These are phyloP conservation scores for Backusella mclennaniae DNA, from an alignment of 192 early-diverging fungal species.

Conservation along the genomic window DNA sequence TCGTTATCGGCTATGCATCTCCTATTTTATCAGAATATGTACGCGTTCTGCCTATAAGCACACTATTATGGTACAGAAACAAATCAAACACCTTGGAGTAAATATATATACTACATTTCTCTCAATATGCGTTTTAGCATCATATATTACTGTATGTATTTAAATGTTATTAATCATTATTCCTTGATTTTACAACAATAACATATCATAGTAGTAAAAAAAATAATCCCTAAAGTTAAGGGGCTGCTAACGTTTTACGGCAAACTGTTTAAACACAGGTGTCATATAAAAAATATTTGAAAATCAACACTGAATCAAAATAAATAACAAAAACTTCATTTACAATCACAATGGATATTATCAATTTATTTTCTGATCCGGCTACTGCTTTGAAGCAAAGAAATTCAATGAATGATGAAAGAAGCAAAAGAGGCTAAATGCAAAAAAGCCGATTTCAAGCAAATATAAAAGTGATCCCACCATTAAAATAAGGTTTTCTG, in stretches of 20 bases:
- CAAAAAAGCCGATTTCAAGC: not conserved
- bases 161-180: too few species aligned
- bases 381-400: not conserved
- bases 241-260: not conserved
- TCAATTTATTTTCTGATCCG: not conserved
- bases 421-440: not conserved
- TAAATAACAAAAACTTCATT: not conserved
- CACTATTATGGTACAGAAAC: not conserved
- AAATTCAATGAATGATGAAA: not conserved
- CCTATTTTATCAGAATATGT: not conserved
- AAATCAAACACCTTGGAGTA: too few species aligned
- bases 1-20: not conserved
- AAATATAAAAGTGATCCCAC: constrained; percentile 31
- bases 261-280: not conserved
- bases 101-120: too few species aligned
- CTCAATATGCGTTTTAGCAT: too few species aligned
- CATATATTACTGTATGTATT: too few species aligned
- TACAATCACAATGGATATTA: not conserved
- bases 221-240: not conserved
- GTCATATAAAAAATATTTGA: not conserved
- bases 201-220: not conserved
- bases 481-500: constrained; percentile 18
- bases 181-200: not conserved
- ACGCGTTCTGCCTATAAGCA: not conserved
- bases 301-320: not conserved